Evolutionary conservation across 2,329 filamentous ascomycete species (phyloP), one percentile per base, ranked within the genome.

Genomic region (Chaetothyriales sp.): DNA sequence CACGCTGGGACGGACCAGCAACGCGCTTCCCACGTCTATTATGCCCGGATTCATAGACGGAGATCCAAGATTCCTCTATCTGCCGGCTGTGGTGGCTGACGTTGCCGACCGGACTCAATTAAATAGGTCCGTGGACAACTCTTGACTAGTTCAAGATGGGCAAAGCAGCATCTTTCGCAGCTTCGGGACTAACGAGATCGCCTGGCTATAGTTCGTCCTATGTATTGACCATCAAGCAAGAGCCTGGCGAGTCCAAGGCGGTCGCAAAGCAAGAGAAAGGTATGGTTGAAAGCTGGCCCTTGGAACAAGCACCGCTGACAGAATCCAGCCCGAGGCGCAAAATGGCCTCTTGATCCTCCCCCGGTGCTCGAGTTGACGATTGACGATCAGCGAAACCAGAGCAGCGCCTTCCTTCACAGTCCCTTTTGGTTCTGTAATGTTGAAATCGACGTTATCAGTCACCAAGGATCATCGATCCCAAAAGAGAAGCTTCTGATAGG

Each of bases 401-500:
- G 36, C 18, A 52, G 28, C n/a, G 20, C 44, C 43, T 52, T 36
- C 43, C 51, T 52, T 4, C 44, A 47, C 36, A 52, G 51, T 9
- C 51, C 51, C 7, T 47, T 49, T 22, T 47, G 43, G 32, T 52
- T 52, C 22, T 52, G 51, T 18, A 44, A 39, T n/a, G 43, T 18
- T n/a, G 36, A 32, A n/a, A 43, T 52, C 19, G 51, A 48, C 22
- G 28, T 42, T 10, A 10, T 49, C 9, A 45, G 47, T 18, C 20
- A 32, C 28, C 39, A 52, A 28, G 12, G 20, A 44, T 54, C 32
- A 39, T 39, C 12, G 10, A 39, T 39, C 15, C 32, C n/a, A 53
- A 55, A 6, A 52, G 60, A 60, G 10, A 63, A 66, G 44, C 67
- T 69, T 64, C 58, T 70, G 2, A 60, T 61, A 5, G 67, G 68